Evolutionary conservation across 208 protist species (phyloP).

Genomic region (Acanthamoeba sp.): DNA sequence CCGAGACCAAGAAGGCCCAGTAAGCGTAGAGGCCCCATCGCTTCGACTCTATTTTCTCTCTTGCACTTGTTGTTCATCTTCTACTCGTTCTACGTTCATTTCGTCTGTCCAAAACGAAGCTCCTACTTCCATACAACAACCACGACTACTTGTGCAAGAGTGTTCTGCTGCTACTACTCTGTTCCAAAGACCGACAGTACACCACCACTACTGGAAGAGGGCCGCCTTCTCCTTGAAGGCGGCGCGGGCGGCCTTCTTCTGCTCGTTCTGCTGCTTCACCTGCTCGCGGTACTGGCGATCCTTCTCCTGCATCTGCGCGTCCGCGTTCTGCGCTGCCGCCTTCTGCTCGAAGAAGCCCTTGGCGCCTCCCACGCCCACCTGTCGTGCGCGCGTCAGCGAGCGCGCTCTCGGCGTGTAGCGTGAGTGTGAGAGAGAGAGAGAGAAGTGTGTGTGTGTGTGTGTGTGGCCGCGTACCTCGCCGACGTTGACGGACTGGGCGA

Average conservation of each 20-base stretch:
- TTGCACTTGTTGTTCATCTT: too few species aligned
- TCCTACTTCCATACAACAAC: not conserved
- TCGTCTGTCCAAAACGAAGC: too few species aligned
- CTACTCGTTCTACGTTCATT: too few species aligned
- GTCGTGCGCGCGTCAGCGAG: too few species aligned
- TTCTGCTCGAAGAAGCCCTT: constrained; percentile 64
- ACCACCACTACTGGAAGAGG: constrained; percentile 41
- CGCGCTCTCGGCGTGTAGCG: too few species aligned
- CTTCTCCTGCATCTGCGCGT: constrained; percentile 30
- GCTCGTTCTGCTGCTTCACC: constrained; percentile 27
- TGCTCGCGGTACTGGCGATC: constrained; percentile 39
- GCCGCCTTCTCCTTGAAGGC: constrained; percentile 66
- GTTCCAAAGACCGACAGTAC: too few species aligned
- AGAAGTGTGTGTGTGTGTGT: too few species aligned
- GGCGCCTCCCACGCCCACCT: constrained; percentile 49
- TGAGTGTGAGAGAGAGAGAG: too few species aligned
- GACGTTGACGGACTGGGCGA: constrained; percentile 40
- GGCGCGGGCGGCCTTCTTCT: not conserved
- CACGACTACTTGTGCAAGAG: too few species aligned
- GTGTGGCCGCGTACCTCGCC: constrained; percentile 3
- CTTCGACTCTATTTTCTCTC: not conserved
- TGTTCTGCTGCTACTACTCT: too few species aligned
- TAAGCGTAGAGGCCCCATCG: not conserved
- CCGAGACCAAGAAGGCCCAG: constrained; percentile 31
- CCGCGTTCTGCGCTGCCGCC: constrained; percentile 26